A percentile compares a stretch with the other conserved stretches of the same genome.
Conservation (phyloP, 2,329 filamentous ascomycete species). For the Herpotrichia juniperi region DNA sequence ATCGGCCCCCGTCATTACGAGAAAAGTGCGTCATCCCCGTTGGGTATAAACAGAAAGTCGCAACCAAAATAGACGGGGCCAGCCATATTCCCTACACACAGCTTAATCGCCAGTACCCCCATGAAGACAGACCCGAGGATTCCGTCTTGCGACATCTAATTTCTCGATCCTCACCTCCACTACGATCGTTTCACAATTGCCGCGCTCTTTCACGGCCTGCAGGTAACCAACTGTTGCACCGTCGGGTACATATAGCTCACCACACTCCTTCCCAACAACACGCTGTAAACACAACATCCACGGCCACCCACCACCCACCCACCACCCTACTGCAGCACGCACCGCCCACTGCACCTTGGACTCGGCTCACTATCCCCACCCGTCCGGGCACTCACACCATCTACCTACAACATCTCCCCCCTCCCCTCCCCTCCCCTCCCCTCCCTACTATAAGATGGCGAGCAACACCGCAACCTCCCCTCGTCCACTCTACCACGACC, state of each 20-base stretch:
- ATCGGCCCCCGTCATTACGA: not conserved
- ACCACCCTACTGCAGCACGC: not conserved
- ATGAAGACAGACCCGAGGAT: slow-evolving; percentile 2
- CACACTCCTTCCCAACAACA: not conserved
- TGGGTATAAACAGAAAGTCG: not conserved
- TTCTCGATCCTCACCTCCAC: slow-evolving; percentile 30
- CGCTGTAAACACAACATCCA: not conserved
- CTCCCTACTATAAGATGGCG: too few species aligned
- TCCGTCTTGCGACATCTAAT: slow-evolving; percentile 14
- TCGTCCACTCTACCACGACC: slow-evolving; percentile 31
- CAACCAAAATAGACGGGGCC: not conserved
- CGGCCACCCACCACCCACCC: slow-evolving; percentile 6
- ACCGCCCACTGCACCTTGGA: not conserved
- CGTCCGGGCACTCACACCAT: too few species aligned
- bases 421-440: too few species aligned
- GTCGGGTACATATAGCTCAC: slow-evolving; percentile 20
- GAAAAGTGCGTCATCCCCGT: slow-evolving; percentile 6
- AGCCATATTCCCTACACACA: slow-evolving; percentile 8
- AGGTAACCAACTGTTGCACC: slow-evolving; percentile 21
- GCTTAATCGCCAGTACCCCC: not conserved
- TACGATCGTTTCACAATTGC: slow-evolving; percentile 22
- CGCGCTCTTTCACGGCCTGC: slow-evolving; percentile 5
- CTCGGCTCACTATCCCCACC: too few species aligned
- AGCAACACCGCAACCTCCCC: too few species aligned
- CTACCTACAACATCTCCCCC: too few species aligned